A percentile compares a stretch with the other conserved stretches of the same genome.
These are phyloP conservation scores for Diaporthe sp. DNA, from an alignment of 2,329 filamentous ascomycete genomes.

Conservation along the genomic window DNA sequence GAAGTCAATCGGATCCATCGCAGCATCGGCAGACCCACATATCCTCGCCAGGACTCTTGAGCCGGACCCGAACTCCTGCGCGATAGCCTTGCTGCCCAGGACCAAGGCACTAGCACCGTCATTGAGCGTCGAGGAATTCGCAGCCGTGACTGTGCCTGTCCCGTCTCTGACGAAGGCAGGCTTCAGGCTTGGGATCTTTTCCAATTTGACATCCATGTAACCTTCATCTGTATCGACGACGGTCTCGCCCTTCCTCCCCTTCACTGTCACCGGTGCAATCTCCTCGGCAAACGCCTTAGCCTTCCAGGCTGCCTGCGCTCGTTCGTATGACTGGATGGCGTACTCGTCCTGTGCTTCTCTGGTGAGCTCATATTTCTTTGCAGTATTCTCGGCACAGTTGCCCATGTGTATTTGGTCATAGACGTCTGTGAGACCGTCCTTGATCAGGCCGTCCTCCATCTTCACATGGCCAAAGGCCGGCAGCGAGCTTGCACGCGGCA, in stretches of 20 bases:
- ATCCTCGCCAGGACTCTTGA: conserved; percentile 91
- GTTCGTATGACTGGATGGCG: conserved; percentile 88
- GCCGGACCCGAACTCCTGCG: conserved; percentile 80
- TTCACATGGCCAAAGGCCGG: conserved; percentile 89
- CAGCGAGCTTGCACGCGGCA: conserved; percentile 83
- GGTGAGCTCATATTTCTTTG: conserved; percentile 85
- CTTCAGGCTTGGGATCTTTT: conserved; percentile 88
- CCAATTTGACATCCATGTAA: conserved; percentile 86
- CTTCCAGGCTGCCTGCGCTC: conserved; percentile 91
- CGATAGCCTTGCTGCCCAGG: conserved; percentile 83
- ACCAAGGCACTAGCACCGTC: conserved; percentile 94
- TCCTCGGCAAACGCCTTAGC: conserved; percentile 87
- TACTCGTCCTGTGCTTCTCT: conserved; percentile 92
- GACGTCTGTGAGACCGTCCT: conserved; percentile 95
- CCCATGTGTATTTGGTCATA: conserved; percentile 99
- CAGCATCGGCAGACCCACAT: conserved; percentile 88
- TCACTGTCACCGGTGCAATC: conserved; percentile 88
- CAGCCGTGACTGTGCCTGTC: conserved; percentile 91
- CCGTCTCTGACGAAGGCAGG: conserved; percentile 91
- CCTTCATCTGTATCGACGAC: conserved; percentile 89
- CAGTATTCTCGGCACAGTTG: conserved; percentile 94
- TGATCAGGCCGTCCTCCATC: conserved; percentile 91
- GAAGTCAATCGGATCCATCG: conserved; percentile 93
- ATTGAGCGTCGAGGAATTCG: conserved; percentile 94
- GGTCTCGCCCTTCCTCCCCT: conserved; percentile 84